Conservation (phyloP, 495 filamentous ascomycete species). For the Aeminium ludgeri region DNA sequence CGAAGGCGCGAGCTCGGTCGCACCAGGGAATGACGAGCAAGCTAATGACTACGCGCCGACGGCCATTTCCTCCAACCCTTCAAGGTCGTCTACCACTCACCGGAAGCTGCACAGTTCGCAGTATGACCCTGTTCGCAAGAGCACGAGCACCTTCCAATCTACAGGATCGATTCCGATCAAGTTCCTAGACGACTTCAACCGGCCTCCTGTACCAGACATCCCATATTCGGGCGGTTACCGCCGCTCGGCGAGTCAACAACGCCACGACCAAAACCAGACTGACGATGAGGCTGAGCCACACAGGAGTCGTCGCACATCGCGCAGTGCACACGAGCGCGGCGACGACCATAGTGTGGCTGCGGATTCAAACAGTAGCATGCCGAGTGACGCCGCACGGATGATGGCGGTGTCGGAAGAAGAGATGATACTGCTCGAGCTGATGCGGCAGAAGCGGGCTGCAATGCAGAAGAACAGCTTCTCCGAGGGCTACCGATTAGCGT, state of each 20-base stretch:
- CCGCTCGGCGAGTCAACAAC: background rate
- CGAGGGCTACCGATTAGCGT: conserved; percentile 29
- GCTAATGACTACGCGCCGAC: background rate
- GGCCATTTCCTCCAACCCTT: background rate
- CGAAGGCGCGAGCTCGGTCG: background rate
- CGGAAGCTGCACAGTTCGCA: conserved; percentile 5
- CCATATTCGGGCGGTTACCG: background rate
- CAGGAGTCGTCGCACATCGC: background rate
- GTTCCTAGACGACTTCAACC: background rate
- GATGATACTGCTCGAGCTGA: conserved; percentile 62
- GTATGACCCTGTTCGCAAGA: conserved; percentile 1
- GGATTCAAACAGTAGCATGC: conserved; percentile 8
- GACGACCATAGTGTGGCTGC: conserved; percentile 1
- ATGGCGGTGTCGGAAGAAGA: conserved; percentile 82
- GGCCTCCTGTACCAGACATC: background rate
- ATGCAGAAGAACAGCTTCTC: conserved; percentile 58
- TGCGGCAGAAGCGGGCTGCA: conserved; percentile 59
- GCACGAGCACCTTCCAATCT: conserved; percentile 8
- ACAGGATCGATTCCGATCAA: conserved; percentile 12
- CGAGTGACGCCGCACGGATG: conserved; percentile 31
- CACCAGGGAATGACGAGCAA: background rate
- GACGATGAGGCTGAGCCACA: background rate
- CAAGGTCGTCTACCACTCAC: background rate
- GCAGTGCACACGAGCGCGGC: conserved; percentile 6
- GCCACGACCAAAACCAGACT: background rate